Evolutionary conservation across 208 protist genomes (phyloP), one percentile per base, ranked within the genome.

Genomic region (Wallacemonas sp.): DNA sequence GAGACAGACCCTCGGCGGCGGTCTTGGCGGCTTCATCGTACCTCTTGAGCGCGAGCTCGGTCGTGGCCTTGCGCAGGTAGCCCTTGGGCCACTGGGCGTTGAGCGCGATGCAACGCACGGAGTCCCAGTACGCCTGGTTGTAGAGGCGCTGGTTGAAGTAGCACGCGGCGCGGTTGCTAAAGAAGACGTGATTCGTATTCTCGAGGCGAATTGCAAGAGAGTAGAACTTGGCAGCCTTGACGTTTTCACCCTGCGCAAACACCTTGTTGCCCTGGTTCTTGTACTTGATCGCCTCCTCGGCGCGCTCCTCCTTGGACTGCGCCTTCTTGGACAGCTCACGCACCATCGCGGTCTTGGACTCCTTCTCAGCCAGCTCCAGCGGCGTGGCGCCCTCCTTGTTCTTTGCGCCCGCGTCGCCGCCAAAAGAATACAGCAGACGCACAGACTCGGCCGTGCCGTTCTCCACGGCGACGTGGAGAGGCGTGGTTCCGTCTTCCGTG

Each of bases 161-260:
- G 68, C 87, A 92, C 6, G 90, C 92, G 6, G 94, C 93, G 17
- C 94, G 85, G 70, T 98, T 98, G 79, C 89, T 94, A 76, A 90
- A 98, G 76, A 88, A 97, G 26, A 97, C 76, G 74, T 93, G 85
- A 68, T 96, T 95, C 0, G 65, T 83, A 67, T 69, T 68, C 67
- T 94, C 85, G 27, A 95, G 75, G 58, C 92, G 93, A 48, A 98
- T 96, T 39, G 94, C 91, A 9, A 97, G 70, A 0, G 87, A 93
- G 73, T 98, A 98, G 49, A 94, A 95, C 83, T 95, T 94, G 11
- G 87, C 83, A 16, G 93, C 93, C 74, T 97, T 97, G 1, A 93
- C 83, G 58, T 92, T 93, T 71, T 97, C 90, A 19, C 88, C 85
- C 8, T 70, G 70, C 52, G 72, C 80, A 44, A 97, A 97, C 1